These are phyloP conservation scores for Nitzschia sp. DNA, from an alignment of 108 stramenopile species.

Conservation along the genomic window DNA sequence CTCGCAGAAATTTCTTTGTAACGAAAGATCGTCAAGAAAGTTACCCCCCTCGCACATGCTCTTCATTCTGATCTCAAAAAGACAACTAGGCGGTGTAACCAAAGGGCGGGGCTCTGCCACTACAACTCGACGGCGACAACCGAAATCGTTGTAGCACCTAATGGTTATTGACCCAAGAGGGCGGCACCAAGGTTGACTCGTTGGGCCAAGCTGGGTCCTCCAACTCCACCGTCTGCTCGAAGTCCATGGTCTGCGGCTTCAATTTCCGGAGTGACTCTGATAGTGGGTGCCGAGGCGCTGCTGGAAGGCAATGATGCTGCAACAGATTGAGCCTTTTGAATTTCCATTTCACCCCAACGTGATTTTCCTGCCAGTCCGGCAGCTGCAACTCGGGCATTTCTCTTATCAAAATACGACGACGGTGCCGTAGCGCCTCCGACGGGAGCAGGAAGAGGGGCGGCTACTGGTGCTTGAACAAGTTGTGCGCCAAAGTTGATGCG, in stretches of 20 bases:
- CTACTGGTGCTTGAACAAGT: conserved; percentile 5
- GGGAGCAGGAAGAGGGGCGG: not conserved
- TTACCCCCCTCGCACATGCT: too few relatives aligned
- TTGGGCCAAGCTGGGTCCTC: conserved; percentile 49
- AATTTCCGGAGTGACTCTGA: conserved; percentile 31
- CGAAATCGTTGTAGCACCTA: too few relatives aligned
- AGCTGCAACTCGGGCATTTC: conserved; percentile 59
- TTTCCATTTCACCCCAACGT: conserved; percentile 71
- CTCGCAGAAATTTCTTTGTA: too few relatives aligned
- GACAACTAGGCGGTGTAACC: too few relatives aligned
- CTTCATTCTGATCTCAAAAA: too few relatives aligned
- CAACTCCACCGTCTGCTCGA: conserved; percentile 56
- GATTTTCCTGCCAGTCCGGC: conserved; percentile 69
- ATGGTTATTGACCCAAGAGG: not conserved
- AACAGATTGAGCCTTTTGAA: conserved; percentile 11
- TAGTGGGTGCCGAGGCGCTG: not conserved
- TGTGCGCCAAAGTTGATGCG: conserved; percentile 45
- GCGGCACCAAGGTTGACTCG: conserved; percentile 43
- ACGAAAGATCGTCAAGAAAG: too few relatives aligned
- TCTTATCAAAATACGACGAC: conserved; percentile 12
- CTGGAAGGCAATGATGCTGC: not conserved
- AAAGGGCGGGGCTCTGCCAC: too few relatives aligned
- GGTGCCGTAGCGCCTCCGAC: not conserved
- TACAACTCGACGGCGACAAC: too few relatives aligned
- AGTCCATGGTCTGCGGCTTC: conserved; percentile 57